Evolutionary conservation across 768 basidiomycete genomes (phyloP).

Genomic region (Trichaptum fuscoviolaceum): DNA sequence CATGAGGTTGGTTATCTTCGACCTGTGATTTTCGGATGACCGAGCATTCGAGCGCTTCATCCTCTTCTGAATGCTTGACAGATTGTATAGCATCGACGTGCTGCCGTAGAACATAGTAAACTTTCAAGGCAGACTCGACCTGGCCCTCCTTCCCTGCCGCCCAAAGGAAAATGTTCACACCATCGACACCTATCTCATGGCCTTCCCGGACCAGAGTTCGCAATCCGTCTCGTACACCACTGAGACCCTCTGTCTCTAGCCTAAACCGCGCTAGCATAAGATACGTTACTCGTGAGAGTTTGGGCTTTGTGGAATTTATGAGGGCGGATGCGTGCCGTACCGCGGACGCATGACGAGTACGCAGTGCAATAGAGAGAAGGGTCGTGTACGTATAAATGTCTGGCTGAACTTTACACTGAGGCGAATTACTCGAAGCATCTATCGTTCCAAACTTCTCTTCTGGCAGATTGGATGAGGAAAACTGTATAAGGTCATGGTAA

Average conservation of each 20-base stretch:
- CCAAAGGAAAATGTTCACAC: slow-evolving; percentile 67
- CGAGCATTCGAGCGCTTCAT: no score
- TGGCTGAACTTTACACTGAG: slow-evolving; percentile 31
- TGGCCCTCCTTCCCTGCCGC: slow-evolving; percentile 52
- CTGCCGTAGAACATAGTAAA: slow-evolving; percentile 62
- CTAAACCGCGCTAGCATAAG: slow-evolving; percentile 56
- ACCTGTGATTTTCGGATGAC: background rate
- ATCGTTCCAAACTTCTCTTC: background rate
- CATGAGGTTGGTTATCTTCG: slow-evolving; percentile 4
- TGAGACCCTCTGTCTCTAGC: slow-evolving; percentile 38
- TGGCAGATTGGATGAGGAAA: slow-evolving; percentile 19
- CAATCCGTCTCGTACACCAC: slow-evolving; percentile 52
- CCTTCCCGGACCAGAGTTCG: slow-evolving; percentile 45
- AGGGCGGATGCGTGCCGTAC: slow-evolving; percentile 51
- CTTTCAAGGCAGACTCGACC: slow-evolving; percentile 48
- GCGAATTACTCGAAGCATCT: slow-evolving; percentile 12
- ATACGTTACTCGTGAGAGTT: slow-evolving; percentile 59
- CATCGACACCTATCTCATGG: slow-evolving; percentile 54
- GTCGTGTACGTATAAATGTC: slow-evolving; percentile 69
- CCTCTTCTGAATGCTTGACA: slow-evolving; percentile 2
- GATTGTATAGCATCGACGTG: slow-evolving; percentile 27
- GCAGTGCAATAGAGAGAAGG: slow-evolving; percentile 57
- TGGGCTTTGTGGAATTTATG: slow-evolving; percentile 46
- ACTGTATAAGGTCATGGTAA: slow-evolving; percentile 53
- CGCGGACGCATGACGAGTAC: slow-evolving; percentile 37